phyloP scores from a whole-genome alignment of 305 asterid genomes.

The Withania somnifera region DNA sequence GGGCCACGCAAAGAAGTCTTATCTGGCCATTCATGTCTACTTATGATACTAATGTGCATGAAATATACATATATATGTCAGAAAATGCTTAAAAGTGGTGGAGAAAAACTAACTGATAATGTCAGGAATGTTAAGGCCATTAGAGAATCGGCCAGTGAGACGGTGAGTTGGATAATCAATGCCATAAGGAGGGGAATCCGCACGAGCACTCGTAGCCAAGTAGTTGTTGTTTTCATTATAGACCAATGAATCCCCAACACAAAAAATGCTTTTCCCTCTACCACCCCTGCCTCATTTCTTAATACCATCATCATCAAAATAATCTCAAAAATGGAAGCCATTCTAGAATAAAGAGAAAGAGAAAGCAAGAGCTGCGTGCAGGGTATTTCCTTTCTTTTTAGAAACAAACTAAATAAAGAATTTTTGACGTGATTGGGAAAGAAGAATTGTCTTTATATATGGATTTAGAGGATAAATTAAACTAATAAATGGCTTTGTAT shows the following conservation, averaged over 20 bases:
- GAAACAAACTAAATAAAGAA: background rate
- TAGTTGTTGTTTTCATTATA: conserved; percentile 72
- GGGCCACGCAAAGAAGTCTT: background rate
- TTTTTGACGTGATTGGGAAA: background rate
- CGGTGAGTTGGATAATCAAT: conserved; percentile 56
- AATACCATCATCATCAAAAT: background rate
- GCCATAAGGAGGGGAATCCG: conserved; percentile 75
- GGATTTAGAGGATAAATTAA: background rate
- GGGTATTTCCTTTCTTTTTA: background rate
- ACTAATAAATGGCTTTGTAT: background rate
- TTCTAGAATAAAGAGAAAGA: background rate
- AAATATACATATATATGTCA: no score
- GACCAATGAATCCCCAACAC: conserved; percentile 76
- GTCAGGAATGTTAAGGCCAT: conserved; percentile 71
- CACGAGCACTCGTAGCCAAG: conserved; percentile 62
- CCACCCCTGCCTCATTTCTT: background rate
- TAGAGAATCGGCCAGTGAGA: conserved; percentile 76
- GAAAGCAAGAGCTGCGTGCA: background rate
- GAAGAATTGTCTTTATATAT: background rate
- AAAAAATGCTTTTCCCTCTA: conserved; percentile 46
- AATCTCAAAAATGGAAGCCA: background rate
- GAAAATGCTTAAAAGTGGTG: background rate
- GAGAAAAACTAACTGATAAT: conserved; percentile 36
- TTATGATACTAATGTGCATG: no score
- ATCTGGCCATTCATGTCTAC: background rate